Base-by-base conservation (phyloP, 2,329 filamentous ascomycete species). In the Neurospora sp. region DNA sequence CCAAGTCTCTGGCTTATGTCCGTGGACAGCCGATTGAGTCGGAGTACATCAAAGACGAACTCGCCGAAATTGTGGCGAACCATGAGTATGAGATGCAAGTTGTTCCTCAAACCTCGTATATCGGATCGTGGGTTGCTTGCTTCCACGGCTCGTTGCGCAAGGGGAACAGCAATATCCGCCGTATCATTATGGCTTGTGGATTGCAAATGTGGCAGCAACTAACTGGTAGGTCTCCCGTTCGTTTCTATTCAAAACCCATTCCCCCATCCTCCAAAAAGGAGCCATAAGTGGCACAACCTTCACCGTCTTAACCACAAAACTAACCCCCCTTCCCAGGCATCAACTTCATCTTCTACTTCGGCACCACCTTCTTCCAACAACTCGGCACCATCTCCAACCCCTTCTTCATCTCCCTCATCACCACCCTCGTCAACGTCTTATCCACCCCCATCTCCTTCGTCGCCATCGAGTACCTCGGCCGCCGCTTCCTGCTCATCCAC, bases 311-410 rank as follows among this genome's bases (percentile, higher is more conserved):
- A 88, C 90, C 77, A 91, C 19, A 6, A 28, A 33, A 28, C 72
- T 68, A 33, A 70, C 69, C 9, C 9, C 43, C 17, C 13, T 6
- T 19, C 5, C 2, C 38, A 70, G 84, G 80, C 67, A 78, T 93
- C 78, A 93, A 93, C 83, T 92, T 93, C 80, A 89, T 92, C 81
- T 92, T 91, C 82, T 89, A 89, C 79, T 89, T 86, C 78, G 89
- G 89, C 67, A 90, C 89, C 52, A 86, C 88, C 52, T 92, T 93
- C 85, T 90, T 93, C 82, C 82, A 87, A 76, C 84, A 87, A 67
- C 86, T 89, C 40, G 86, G 86, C 75, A 87, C 87, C 68, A 89
- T 93, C 75, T 73, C 77, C 46, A 89, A 93, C 81, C 84, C 87
- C 23, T 93, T 93, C 84, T 80, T 92, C 75, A 90, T 92, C 78